Evolutionary conservation across 805 yeast genomes (phyloP).

Genomic region (Saccharomycopsis fermentans): DNA sequence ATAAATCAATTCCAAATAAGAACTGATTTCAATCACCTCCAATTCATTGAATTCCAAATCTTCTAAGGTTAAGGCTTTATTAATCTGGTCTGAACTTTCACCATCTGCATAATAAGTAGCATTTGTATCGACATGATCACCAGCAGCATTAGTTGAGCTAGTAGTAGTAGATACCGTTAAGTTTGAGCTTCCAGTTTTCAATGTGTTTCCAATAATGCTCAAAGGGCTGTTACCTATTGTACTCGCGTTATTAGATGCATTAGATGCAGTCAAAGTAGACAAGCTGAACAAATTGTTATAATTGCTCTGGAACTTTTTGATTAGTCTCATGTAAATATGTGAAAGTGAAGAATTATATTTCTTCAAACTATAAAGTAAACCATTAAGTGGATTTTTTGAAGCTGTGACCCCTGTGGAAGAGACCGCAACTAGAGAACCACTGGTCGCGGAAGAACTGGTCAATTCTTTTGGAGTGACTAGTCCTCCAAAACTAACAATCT

Average conservation of each 20-base stretch:
- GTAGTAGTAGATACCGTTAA: not conserved
- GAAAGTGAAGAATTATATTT: conserved; percentile 3
- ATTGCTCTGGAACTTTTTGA: conserved; percentile 11
- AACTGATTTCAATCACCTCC: conserved; percentile 61
- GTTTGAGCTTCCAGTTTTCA: not conserved
- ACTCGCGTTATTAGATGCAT: not conserved
- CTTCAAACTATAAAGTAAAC: conserved; percentile 4
- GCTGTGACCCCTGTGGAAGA: not conserved
- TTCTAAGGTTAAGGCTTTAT: conserved; percentile 21
- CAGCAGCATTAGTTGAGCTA: not conserved
- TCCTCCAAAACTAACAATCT: not conserved
- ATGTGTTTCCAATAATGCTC: not conserved
- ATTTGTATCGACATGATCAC: not conserved
- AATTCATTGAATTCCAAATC: conserved; percentile 68
- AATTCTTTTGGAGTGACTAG: not conserved
- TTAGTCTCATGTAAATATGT: conserved; percentile 8
- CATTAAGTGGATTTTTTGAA: conserved; percentile 7
- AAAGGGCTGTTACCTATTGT: not conserved
- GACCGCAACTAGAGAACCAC: not conserved
- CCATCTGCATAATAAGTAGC: not conserved
- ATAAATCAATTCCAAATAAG: conserved; percentile 58
- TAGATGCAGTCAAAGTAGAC: not conserved
- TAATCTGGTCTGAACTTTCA: conserved; percentile 21
- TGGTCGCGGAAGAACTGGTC: not conserved
- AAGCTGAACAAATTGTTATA: conserved; percentile 14